A percentile compares a stretch with the other conserved stretches of the same genome.
phyloP scores from a whole-genome alignment of 129 eudicot genomes.

The Chrysanthemum seticuspe region DNA sequence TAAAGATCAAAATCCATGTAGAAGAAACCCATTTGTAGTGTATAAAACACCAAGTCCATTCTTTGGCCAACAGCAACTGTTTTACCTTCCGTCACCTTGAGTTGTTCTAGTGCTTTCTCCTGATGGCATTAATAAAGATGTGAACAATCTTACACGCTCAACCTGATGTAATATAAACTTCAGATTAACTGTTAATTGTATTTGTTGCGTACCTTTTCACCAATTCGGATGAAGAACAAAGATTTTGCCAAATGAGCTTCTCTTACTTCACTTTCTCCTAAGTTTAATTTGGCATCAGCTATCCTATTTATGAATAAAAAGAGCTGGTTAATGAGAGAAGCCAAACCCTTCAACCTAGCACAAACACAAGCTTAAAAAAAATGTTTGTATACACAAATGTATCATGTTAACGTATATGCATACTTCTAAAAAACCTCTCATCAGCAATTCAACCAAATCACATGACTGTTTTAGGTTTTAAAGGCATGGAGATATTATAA shows the following conservation, averaged over 20 bases:
- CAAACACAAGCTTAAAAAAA: slow-evolving; percentile 9
- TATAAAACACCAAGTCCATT: slow-evolving; percentile 93
- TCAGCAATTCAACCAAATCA: not conserved
- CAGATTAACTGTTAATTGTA: not conserved
- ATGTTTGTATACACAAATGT: too few species aligned
- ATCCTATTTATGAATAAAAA: slow-evolving; percentile 44
- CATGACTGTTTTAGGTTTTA: not conserved
- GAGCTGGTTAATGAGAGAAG: slow-evolving; percentile 3
- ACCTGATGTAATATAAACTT: not conserved
- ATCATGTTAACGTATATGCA: not conserved
- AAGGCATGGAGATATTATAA: too few species aligned
- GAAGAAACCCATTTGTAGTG: slow-evolving; percentile 86
- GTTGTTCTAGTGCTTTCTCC: slow-evolving; percentile 94
- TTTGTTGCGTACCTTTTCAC: slow-evolving; percentile 53
- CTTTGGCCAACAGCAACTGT: slow-evolving; percentile 97
- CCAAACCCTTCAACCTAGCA: not conserved
- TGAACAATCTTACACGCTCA: not conserved
- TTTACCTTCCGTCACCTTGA: slow-evolving; percentile 81
- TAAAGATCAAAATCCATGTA: slow-evolving; percentile 90
- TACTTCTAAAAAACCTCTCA: not conserved
- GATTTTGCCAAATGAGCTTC: slow-evolving; percentile 98
- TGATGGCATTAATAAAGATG: slow-evolving; percentile 20
- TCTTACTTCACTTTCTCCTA: slow-evolving; percentile 98
- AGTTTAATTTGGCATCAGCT: slow-evolving; percentile 92
- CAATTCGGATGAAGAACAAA: slow-evolving; percentile 73